phyloP scores from a whole-genome alignment of 805 yeast genomes.

The Ogataea methylovora region DNA sequence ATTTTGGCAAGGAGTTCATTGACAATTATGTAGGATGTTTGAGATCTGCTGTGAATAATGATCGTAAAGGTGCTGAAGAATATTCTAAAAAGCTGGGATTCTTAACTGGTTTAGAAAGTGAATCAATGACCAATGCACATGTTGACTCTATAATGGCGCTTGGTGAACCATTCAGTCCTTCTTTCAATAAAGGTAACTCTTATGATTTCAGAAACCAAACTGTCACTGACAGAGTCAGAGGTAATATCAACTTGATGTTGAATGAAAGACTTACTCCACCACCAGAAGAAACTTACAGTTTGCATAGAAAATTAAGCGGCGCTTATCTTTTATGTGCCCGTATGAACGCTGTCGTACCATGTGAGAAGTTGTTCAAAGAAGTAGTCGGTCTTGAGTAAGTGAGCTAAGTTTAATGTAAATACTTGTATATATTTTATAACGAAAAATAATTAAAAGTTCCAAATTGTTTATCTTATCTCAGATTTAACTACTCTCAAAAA shows the following conservation, averaged over 20 bases:
- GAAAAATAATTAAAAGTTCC: too few relatives aligned
- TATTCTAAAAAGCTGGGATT: constrained; percentile 75
- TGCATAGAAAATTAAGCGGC: constrained; percentile 93
- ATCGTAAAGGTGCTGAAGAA: constrained; percentile 53
- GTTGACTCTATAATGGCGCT: constrained; percentile 82
- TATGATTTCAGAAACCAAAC: constrained; percentile 82
- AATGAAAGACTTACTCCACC: constrained; percentile 92
- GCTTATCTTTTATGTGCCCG: constrained; percentile 86
- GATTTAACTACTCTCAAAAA: too few relatives aligned
- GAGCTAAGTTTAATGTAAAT: too few relatives aligned
- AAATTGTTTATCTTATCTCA: too few relatives aligned
- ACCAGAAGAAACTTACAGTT: constrained; percentile 96
- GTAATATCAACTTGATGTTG: constrained; percentile 82
- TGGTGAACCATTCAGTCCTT: constrained; percentile 82
- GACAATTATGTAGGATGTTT: constrained; percentile 61
- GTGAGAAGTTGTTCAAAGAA: constrained; percentile 67
- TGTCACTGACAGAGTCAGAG: constrained; percentile 87
- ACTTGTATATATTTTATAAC: too few relatives aligned
- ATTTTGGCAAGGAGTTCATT: constrained; percentile 62
- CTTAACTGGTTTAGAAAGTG: constrained; percentile 84
- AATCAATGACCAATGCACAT: constrained; percentile 85
- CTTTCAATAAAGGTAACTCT: constrained; percentile 35
- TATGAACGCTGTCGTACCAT: constrained; percentile 75
- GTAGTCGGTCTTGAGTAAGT: constrained; percentile 52
- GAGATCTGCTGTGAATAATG: constrained; percentile 65